Evolutionary conservation across 164 flowering plant genomes (phyloP).

Genomic region (Aristolochia contorta): DNA sequence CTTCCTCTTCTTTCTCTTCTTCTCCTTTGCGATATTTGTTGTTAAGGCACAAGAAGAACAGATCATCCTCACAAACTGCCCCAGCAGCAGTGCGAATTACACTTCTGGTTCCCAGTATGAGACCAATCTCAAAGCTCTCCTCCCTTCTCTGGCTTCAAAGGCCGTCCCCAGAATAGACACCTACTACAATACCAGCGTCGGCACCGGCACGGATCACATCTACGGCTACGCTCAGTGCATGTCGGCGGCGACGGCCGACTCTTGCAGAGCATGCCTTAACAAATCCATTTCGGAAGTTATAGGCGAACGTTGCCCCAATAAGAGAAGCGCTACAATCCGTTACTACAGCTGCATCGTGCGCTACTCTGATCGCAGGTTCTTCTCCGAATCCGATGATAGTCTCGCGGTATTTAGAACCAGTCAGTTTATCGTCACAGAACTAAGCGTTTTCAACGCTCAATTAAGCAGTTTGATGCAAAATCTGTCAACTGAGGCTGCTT

Average conservation of each 20-base stretch:
- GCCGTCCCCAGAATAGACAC: background rate
- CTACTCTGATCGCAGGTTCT: slow-evolving; percentile 10
- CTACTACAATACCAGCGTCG: slow-evolving; percentile 3
- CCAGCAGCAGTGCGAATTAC: background rate
- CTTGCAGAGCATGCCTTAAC: slow-evolving; percentile 8
- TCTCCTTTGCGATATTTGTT: background rate
- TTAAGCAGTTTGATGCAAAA: slow-evolving; percentile 1
- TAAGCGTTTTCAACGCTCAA: background rate
- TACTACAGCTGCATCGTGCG: slow-evolving; percentile 9
- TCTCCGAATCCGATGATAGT: background rate
- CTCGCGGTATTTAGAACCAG: too few relatives aligned
- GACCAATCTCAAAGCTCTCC: slow-evolving; percentile 11
- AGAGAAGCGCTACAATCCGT: slow-evolving; percentile 3
- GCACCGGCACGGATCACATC: slow-evolving; percentile 1
- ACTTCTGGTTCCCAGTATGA: slow-evolving; percentile 8
- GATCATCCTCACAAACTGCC: background rate
- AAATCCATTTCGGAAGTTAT: background rate
- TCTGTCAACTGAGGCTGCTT: background rate
- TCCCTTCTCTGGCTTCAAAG: slow-evolving; percentile 3
- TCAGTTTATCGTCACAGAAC: background rate
- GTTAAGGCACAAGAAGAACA: background rate
- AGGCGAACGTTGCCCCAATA: slow-evolving; percentile 1
- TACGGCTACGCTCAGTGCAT: slow-evolving; percentile 9
- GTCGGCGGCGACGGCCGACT: background rate
- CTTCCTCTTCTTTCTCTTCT: background rate